Evolutionary conservation across 106 monocot genomes (phyloP).

Genomic region (Dioscorea zingiberensis): DNA sequence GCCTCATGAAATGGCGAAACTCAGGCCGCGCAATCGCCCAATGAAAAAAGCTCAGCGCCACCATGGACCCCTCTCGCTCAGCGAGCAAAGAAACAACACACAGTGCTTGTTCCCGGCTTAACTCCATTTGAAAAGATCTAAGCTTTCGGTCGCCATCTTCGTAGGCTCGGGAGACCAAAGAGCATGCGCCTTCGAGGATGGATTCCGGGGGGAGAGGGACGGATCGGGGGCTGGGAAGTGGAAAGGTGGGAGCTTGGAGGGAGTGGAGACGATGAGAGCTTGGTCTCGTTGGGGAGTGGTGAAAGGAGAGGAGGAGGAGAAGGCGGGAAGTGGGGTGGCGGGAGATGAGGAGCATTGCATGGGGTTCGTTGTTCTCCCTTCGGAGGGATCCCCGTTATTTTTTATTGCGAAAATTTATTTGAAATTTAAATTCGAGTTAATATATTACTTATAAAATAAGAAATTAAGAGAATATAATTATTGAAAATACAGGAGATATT

Average conservation of each 20-base stretch:
- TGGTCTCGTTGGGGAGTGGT: neutral
- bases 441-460: no score
- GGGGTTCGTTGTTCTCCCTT: neutral
- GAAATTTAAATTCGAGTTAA: no score
- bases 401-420: neutral
- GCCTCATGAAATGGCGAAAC: conserved; percentile 46
- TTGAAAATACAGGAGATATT: no score
- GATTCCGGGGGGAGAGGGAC: no score
- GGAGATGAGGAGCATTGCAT: neutral
- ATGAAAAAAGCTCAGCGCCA: conserved; percentile 71
- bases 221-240: neutral
- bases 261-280: neutral
- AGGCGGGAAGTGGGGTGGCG: neutral
- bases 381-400: no score
- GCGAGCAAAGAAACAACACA: conserved; percentile 44
- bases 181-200: neutral
- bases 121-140: conserved; percentile 22
- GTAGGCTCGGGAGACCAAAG: conserved; percentile 29
- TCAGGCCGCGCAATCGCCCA: conserved; percentile 41
- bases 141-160: conserved; percentile 50
- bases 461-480: no score
- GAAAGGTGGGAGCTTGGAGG: neutral
- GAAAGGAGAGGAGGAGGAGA: neutral
- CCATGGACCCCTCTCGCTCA: conserved; percentile 58
- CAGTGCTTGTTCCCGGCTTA: conserved; percentile 52